phyloP scores from a whole-genome alignment of 306 rosid genomes.

The Inga oerstediana region DNA sequence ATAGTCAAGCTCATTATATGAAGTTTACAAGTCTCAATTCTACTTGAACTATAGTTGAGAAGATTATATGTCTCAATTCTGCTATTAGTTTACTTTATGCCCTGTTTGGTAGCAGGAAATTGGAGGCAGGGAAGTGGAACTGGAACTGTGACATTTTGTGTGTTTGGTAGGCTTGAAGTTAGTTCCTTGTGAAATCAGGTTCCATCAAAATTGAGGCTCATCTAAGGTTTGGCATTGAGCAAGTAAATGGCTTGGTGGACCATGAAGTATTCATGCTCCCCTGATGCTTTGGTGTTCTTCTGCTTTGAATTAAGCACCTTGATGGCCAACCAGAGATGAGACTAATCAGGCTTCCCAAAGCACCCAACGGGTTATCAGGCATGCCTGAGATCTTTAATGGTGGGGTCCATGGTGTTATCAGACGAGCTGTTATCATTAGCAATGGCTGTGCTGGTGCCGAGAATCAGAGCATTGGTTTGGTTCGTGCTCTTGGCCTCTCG shows the following conservation, averaged over 20 bases:
- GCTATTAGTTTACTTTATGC: background rate
- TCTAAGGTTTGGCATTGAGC: no score
- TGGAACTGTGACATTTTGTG: no score
- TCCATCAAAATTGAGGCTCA: no score
- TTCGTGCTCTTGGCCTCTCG: constrained; percentile 84
- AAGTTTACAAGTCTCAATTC: background rate
- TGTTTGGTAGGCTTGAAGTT: no score
- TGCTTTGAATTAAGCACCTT: background rate
- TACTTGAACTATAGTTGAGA: background rate
- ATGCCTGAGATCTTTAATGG: constrained; percentile 53
- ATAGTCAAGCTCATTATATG: background rate
- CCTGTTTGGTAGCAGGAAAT: background rate
- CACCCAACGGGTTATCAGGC: constrained; percentile 35
- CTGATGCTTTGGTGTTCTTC: no score
- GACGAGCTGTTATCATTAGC: constrained; percentile 77
- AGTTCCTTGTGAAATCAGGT: no score
- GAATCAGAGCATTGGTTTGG: constrained; percentile 83
- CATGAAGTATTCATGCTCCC: no score
- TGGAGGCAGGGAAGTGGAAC: no score
- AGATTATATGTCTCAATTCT: background rate
- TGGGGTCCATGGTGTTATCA: constrained; percentile 50
- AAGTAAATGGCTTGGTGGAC: no score
- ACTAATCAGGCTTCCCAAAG: constrained; percentile 49
- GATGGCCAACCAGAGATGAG: constrained; percentile 38
- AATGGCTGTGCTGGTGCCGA: constrained; percentile 92